A percentile compares a stretch with the other conserved stretches of the same genome.
Conservation (phyloP, 495 filamentous ascomycete species). For the Penicillium canariense region DNA sequence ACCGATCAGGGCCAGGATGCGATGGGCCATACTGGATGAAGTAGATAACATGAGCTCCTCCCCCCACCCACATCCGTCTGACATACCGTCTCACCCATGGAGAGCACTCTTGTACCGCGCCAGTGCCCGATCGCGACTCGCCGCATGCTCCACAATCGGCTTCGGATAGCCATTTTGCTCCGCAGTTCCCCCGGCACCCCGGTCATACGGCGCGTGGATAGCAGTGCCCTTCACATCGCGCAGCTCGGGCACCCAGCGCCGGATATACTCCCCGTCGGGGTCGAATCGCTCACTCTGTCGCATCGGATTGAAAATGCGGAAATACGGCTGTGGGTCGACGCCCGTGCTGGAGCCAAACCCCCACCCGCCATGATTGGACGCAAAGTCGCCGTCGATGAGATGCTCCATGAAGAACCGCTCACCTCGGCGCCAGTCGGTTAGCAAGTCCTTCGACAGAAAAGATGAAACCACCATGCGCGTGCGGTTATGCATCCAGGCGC, state of each 20-base stretch:
- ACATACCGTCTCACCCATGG: constrained; percentile 3
- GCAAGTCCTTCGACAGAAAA: constrained; percentile 82
- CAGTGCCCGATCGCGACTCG: constrained; percentile 62
- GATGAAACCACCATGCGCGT: constrained; percentile 85
- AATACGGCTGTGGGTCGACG: constrained; percentile 90
- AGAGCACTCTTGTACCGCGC: constrained; percentile 66
- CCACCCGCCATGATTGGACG: constrained; percentile 91
- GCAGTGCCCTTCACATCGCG: constrained; percentile 56
- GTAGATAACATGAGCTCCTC: too few species aligned
- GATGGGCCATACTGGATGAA: too few species aligned
- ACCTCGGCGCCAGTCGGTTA: constrained; percentile 88
- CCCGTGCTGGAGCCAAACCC: constrained; percentile 78
- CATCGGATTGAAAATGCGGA: constrained; percentile 85
- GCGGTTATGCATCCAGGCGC: constrained; percentile 87
- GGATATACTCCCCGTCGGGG: constrained; percentile 55
- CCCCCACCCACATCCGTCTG: too few species aligned
- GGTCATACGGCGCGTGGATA: constrained; percentile 76
- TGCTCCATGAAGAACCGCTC: constrained; percentile 88
- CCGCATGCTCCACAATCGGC: constrained; percentile 72
- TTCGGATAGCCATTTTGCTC: constrained; percentile 70
- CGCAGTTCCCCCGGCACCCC: constrained; percentile 57
- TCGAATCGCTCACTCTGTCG: constrained; percentile 83
- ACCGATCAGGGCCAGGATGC: too few species aligned
- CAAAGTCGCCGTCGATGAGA: constrained; percentile 89
- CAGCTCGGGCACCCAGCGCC: constrained; percentile 62